A percentile compares a stretch with the other conserved stretches of the same genome.
Evolutionary conservation across 768 basidiomycete species (phyloP).

Genomic region (Agaricus subrufescens): DNA sequence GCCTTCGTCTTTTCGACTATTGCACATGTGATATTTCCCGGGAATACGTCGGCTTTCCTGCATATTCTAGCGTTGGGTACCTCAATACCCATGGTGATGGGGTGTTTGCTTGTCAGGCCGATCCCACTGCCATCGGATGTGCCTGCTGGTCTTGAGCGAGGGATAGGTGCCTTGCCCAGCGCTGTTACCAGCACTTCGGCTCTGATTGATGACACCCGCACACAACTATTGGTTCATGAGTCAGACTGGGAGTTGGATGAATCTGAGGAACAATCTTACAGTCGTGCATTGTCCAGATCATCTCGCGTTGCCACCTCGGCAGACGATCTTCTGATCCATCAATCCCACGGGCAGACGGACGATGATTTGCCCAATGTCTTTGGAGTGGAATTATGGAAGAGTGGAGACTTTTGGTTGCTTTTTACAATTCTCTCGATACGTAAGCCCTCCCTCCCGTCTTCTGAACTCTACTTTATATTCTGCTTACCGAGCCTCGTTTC

Average conservation of each 20-base stretch:
- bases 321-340: constrained; percentile 13
- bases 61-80: constrained; percentile 76
- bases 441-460: constrained; percentile 26
- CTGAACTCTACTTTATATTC: not conserved
- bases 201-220: constrained; percentile 5
- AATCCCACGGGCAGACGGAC: not conserved
- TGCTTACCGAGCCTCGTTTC: not conserved
- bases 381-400: constrained; percentile 46
- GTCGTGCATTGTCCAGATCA: not conserved
- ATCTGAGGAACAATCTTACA: not conserved
- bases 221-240: constrained; percentile 16
- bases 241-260: constrained; percentile 2
- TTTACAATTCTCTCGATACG: constrained; percentile 53
- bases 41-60: constrained; percentile 74
- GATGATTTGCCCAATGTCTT: constrained; percentile 44
- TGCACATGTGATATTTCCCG: constrained; percentile 67
- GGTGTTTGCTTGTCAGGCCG: constrained; percentile 65
- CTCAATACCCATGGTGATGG: constrained; percentile 73
- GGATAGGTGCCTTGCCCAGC: not conserved
- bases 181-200: constrained; percentile 11
- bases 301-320: constrained; percentile 6
- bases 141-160: constrained; percentile 16
- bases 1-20: constrained; percentile 86
- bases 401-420: constrained; percentile 62
- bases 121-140: constrained; percentile 50